Base-by-base conservation (phyloP, 441 rosid species). In the Populus hybrid region DNA sequence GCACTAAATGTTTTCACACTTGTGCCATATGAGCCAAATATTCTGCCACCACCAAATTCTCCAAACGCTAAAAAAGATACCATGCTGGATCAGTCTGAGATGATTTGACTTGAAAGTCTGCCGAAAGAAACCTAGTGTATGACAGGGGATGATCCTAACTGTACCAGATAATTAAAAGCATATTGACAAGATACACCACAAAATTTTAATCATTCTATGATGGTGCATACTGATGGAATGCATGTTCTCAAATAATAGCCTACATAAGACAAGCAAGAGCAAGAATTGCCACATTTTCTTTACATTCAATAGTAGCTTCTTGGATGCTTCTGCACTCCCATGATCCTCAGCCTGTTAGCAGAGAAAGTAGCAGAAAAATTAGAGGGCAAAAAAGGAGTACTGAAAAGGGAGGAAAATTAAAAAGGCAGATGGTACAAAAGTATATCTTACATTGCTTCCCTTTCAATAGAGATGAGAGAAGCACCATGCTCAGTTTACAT, bases 211-310 rank as follows among this genome's bases (percentile, higher is more conserved):
- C 21, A 64, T 23, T 64, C 12, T 21, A 64, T 64, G 24, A 21
- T 21, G 28, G 67, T 23, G 67, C 67, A 23, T 3, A 23, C 5
- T 1, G 28, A 4, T 1, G 8, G 28, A 64, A 64, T 64, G 67
- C 28, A 64, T 23, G 28, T 26, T 64, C 28, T 64, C 6, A 64
- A 63, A 64, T 64, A n/a, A 64, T 64, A 23, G 28, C 67, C 67
- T 4, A 64, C 67, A 64, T 9, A n/a, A 2, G 30, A 64, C 14
- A 64, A 11, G 11, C 9, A 9, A 64, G 28, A 64, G 28, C 26
- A 64, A 77, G 76, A 64, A 77, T 78, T 61, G 79, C 69, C 75
- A 75, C 83, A 35, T 26, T 3, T 64, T 26, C 14, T 5, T 26
- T 64, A 64, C 10, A 26, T 26, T 26, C 67, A 64, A 64, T 2